A percentile compares a stretch with the other conserved stretches of the same genome.
phyloP scores from a whole-genome alignment of 2,329 filamentous ascomycete species.

The Epichloe sylvatica region DNA sequence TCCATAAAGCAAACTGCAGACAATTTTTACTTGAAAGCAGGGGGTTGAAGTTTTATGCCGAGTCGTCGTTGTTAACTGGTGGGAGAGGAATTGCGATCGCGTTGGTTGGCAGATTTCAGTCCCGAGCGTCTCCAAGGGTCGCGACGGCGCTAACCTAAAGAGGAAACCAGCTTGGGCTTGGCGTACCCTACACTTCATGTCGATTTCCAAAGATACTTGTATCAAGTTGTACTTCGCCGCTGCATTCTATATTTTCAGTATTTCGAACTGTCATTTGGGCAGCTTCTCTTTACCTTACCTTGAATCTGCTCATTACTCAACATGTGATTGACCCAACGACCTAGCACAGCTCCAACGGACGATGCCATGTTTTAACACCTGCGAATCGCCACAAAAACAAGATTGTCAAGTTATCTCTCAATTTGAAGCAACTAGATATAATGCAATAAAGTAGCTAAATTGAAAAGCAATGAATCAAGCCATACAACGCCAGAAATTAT shows the following conservation, averaged over 20 bases:
- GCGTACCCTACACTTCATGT: background rate
- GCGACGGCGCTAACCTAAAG: conserved; percentile 22
- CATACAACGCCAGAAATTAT: conserved; percentile 20
- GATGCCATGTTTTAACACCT: no score
- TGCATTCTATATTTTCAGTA: no score
- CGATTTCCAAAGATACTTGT: background rate
- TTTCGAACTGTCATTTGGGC: no score
- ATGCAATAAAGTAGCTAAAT: background rate
- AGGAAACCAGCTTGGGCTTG: conserved; percentile 20
- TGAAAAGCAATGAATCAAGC: background rate
- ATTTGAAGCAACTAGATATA: background rate
- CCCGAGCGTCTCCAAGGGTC: conserved; percentile 13
- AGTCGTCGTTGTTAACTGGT: conserved; percentile 8
- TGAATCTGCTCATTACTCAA: no score
- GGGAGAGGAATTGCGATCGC: conserved; percentile 13
- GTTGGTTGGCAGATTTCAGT: conserved; percentile 21
- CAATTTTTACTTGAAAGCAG: background rate
- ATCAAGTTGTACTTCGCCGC: background rate
- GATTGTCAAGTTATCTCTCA: no score
- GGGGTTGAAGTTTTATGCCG: background rate
- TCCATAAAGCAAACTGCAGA: conserved; percentile 34
- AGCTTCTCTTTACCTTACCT: no score
- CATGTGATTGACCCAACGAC: no score
- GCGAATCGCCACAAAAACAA: no score
- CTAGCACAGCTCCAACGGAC: no score